Percentiles rank a stretch among this genome's conserved stretches.
Conservation (phyloP, 1,139 yeast species). For the Yamadazyma buinensis region DNA sequence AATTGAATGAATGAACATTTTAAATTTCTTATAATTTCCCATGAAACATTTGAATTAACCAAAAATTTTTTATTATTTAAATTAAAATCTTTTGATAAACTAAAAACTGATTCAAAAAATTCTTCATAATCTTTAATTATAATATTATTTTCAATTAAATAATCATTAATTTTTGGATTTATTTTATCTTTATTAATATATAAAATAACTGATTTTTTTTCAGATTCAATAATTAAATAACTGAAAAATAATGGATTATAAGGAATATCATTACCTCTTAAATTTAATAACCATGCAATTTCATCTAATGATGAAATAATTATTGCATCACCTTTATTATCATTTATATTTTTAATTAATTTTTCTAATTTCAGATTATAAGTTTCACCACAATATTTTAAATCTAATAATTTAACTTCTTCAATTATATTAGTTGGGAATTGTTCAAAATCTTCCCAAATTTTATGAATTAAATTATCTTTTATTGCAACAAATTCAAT, state of each 20-base stretch:
- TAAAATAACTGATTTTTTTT: constrained; percentile 43
- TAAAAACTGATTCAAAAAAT: constrained; percentile 51
- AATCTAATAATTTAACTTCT: constrained; percentile 42
- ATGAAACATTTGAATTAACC: constrained; percentile 66
- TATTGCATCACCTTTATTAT: constrained; percentile 41
- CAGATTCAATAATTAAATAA: constrained; percentile 56
- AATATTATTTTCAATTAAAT: constrained; percentile 38
- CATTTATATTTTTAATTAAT: constrained; percentile 40
- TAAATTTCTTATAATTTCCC: constrained; percentile 69
- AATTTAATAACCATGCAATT: constrained; percentile 86
- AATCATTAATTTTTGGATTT: constrained; percentile 26
- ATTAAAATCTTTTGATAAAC: constrained; percentile 40
- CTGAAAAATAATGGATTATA: constrained; percentile 91
- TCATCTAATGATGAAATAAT: constrained; percentile 77
- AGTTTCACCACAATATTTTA: constrained; percentile 47
- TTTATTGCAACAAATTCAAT: constrained; percentile 61
- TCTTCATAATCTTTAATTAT: constrained; percentile 49
- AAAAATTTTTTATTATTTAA: constrained; percentile 43
- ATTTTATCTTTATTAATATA: constrained; percentile 40
- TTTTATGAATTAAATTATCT: constrained; percentile 68
- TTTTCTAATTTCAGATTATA: constrained; percentile 42
- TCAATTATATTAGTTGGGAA: constrained; percentile 45
- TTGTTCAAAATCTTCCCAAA: constrained; percentile 61
- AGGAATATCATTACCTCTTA: constrained; percentile 75
- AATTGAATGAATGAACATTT: constrained; percentile 42